phyloP scores from a whole-genome alignment of 352 stramenopile species.

The Globisporangium nodosum region DNA sequence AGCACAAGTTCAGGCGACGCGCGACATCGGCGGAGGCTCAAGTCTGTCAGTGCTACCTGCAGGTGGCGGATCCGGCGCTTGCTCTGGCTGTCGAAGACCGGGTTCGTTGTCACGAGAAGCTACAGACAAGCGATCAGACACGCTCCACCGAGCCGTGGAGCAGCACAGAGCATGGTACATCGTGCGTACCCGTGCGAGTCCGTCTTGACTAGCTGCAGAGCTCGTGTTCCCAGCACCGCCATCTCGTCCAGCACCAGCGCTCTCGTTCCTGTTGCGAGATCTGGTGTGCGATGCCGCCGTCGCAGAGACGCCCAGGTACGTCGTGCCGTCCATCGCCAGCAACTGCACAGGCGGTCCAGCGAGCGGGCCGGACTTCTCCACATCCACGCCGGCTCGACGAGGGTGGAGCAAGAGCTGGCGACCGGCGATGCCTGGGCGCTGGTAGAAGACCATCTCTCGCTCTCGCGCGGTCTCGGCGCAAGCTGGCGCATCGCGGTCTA shows the following conservation, averaged over 20 bases:
- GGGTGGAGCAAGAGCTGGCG: slow-evolving; percentile 19
- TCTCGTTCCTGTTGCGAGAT: not conserved
- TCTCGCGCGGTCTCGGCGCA: slow-evolving; percentile 4
- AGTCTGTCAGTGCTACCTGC: slow-evolving; percentile 15
- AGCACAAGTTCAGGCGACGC: not conserved
- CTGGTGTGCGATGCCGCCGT: not conserved
- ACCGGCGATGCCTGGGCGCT: slow-evolving; percentile 35
- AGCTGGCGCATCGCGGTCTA: not conserved
- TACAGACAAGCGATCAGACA: slow-evolving; percentile 1
- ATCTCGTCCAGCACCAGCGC: not conserved
- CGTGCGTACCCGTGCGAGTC: slow-evolving; percentile 17
- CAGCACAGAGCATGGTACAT: not conserved
- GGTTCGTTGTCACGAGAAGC: slow-evolving; percentile 44
- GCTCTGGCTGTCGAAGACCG: slow-evolving; percentile 23
- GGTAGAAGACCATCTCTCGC: slow-evolving; percentile 38
- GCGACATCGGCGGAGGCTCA: not conserved
- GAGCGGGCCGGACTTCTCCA: not conserved
- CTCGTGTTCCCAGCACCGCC: not conserved
- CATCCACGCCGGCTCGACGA: slow-evolving; percentile 1
- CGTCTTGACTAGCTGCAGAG: slow-evolving; percentile 4
- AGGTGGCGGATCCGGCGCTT: slow-evolving; percentile 29
- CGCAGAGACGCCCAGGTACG: slow-evolving; percentile 33
- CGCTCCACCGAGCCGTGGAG: not conserved
- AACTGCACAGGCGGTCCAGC: slow-evolving; percentile 35
- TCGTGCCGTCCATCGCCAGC: slow-evolving; percentile 34